Evolutionary conservation across 1,284 basidiomycete species (phyloP), one percentile per base, ranked within the genome.

Genomic region (Taiwanofungus camphoratus): DNA sequence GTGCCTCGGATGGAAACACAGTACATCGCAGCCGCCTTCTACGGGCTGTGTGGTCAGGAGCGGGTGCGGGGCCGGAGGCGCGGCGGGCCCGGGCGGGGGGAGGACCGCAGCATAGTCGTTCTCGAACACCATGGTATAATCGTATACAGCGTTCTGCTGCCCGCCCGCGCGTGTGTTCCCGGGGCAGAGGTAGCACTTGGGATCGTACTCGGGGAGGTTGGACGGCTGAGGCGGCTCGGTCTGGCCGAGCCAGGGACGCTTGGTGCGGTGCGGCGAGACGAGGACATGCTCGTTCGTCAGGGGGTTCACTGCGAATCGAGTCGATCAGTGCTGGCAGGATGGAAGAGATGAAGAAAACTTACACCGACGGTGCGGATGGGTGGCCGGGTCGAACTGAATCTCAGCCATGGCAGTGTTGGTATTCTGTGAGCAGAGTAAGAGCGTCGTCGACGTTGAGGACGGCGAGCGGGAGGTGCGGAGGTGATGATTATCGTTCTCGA

Each of bases 101-200:
- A 89, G 71, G 9, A 94, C 70, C 4, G 92, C 91, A 12, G 92
- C 80, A 57, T 83, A 96, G 59, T 95, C 92, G 60, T 95, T 95
- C 56, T 81, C 73, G 58, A 95, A 94, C 8, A 77, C 67, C 60
- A 74, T 83, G 2, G 87, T 92, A 15, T 77, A 65, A 5, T 69
- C 62, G 66, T 93, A 97, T 11, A 66, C 50, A 2, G 79, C 82
- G 58, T 93, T 96, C 45, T 63, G 60, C 46, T 77, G 64, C 0
- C 91, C 92, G 5, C 82, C 82, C 1, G 85, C 81, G n/a, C 94
- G 78, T 19, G 65, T 58, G 60, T 97, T 96, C 13, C 92, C 83
- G 0, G 94, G 93, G 57, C 94, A 98, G 33, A 97, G 79, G 62
- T 92, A 95, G 60, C 94, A 98, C 30, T 72, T 66, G 4, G 78